A percentile compares a stretch with the other conserved stretches of the same genome.
These are phyloP conservation scores for Hygrocybe punicea DNA, from an alignment of 768 basidiomycete genomes.

Conservation along the genomic window DNA sequence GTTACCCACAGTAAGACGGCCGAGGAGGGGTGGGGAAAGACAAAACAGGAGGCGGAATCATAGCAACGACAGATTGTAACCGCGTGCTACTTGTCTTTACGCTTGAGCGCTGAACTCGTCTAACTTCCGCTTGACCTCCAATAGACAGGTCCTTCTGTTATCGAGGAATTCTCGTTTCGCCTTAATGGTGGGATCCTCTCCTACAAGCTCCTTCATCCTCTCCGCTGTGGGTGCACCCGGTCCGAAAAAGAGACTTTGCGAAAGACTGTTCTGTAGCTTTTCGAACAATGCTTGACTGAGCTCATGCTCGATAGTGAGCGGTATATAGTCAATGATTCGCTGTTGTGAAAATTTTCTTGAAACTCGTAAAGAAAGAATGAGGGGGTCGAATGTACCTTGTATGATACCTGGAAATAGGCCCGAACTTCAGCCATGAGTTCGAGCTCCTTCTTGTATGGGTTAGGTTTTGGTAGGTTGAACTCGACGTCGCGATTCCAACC, in stretches of 20 bases:
- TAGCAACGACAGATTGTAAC: no score
- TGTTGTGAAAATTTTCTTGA: conserved; percentile 16
- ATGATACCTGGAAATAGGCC: conserved; percentile 55
- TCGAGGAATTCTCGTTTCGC: conserved; percentile 30
- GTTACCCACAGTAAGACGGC: no score
- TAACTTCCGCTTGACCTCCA: conserved; percentile 35
- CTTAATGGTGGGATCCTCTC: conserved; percentile 40
- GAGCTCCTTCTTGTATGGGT: conserved; percentile 33
- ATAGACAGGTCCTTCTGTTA: conserved; percentile 24
- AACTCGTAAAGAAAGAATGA: background rate
- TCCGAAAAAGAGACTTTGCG: conserved; percentile 25
- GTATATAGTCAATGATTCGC: conserved; percentile 56
- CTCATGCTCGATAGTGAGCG: conserved; percentile 46
- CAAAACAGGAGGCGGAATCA: no score
- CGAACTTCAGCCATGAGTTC: conserved; percentile 52
- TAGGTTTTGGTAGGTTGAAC: background rate
- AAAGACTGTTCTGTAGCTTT: conserved; percentile 35
- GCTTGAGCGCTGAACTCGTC: conserved; percentile 16
- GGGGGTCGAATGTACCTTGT: conserved; percentile 38
- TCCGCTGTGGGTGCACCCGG: conserved; percentile 9
- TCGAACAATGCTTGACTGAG: conserved; percentile 41
- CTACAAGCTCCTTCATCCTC: conserved; percentile 31
- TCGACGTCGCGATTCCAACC: no score
- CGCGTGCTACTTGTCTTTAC: no score
- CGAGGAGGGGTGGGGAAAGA: no score